These are phyloP conservation scores for Tetracladium setigerum DNA, from an alignment of 495 filamentous ascomycete species.

Conservation along the genomic window DNA sequence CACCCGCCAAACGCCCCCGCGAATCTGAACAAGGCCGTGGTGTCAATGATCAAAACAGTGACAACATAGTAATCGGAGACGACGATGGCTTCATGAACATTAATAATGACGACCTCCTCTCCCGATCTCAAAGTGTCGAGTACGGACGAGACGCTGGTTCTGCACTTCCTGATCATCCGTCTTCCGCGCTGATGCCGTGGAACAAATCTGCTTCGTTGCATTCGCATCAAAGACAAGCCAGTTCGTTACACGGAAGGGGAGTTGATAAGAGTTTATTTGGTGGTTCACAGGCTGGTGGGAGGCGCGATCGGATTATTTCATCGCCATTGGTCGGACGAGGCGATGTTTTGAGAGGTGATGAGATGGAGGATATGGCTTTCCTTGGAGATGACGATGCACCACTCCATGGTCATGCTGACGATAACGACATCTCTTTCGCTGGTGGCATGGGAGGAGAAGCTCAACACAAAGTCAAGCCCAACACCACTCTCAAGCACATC, in stretches of 20 bases:
- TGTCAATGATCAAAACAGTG: background rate
- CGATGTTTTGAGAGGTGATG: conserved; percentile 28
- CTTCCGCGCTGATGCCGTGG: conserved; percentile 58
- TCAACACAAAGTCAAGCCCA: too few species aligned
- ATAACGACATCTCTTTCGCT: conserved; percentile 16
- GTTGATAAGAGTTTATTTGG: conserved; percentile 16
- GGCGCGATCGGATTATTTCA: conserved; percentile 45
- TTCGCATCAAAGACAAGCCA: conserved; percentile 43
- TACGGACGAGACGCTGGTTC: conserved; percentile 51
- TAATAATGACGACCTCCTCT: conserved; percentile 27
- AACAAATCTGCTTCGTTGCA: conserved; percentile 55
- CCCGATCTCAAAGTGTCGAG: conserved; percentile 36
- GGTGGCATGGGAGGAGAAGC: conserved; percentile 27
- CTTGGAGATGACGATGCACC: conserved; percentile 33
- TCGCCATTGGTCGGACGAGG: conserved; percentile 55
- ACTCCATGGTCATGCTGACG: conserved; percentile 32
- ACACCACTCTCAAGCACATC: too few species aligned
- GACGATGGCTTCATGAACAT: conserved; percentile 24
- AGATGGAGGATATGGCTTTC: conserved; percentile 26
- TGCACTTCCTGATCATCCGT: conserved; percentile 48
- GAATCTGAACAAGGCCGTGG: background rate
- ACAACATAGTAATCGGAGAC: conserved; percentile 21
- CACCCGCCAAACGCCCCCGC: conserved; percentile 9
- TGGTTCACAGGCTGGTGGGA: conserved; percentile 7
- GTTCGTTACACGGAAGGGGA: conserved; percentile 25